These are phyloP conservation scores for Panaeolus papilionaceus DNA, from an alignment of 768 basidiomycete genomes.

Conservation along the genomic window DNA sequence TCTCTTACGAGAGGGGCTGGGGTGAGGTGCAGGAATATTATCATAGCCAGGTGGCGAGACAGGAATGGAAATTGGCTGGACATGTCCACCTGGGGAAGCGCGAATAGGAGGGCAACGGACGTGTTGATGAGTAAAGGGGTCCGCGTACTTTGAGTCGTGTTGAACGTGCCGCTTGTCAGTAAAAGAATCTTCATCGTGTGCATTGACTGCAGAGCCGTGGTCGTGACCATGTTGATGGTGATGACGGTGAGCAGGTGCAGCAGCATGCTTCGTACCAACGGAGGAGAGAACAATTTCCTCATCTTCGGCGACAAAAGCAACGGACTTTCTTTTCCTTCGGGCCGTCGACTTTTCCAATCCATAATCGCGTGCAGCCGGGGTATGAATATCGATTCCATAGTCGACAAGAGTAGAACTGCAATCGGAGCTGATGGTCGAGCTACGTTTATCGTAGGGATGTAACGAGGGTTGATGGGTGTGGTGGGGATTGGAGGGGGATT, in stretches of 20 bases:
- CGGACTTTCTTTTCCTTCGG: neutral
- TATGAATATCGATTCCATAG: neutral
- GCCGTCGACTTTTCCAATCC: neutral
- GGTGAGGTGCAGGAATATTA: neutral
- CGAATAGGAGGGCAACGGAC: neutral
- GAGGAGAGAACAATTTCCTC: constrained; percentile 5
- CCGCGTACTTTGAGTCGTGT: neutral
- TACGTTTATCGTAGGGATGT: neutral
- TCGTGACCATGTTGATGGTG: neutral
- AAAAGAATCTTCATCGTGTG: neutral
- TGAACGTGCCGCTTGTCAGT: neutral
- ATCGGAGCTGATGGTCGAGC: neutral
- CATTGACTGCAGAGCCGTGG: neutral
- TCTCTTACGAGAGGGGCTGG: neutral
- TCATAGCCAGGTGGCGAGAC: neutral
- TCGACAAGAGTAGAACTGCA: neutral
- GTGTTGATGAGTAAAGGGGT: neutral
- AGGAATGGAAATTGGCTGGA: neutral
- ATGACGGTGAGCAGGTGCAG: neutral
- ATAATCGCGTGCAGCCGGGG: constrained; percentile 1
- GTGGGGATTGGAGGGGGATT: constrained; percentile 5
- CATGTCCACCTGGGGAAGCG: neutral
- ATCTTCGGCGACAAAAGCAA: constrained; percentile 5
- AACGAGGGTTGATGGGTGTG: neutral
- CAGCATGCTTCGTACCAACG: neutral